Evolutionary conservation across 495 filamentous ascomycete species (phyloP).

Genomic region (Talaromyces trachyspermus): DNA sequence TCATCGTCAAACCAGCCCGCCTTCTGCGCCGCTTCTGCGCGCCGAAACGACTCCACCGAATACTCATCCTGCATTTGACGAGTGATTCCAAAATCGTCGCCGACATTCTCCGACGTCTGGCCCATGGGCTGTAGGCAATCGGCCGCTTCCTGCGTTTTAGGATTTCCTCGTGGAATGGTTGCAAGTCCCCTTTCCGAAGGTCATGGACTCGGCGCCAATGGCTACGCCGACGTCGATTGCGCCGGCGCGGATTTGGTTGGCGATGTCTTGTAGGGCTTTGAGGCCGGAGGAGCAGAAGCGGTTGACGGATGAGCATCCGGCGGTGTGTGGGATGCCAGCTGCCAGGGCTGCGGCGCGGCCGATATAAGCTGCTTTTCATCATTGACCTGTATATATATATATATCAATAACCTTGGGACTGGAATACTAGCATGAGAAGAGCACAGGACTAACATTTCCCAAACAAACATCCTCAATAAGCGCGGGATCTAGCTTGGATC

Average conservation of each 20-base stretch:
- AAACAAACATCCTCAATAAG: constrained; percentile 88
- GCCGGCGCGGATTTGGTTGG: constrained; percentile 73
- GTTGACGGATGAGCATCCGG: constrained; percentile 73
- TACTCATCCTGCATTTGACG: constrained; percentile 76
- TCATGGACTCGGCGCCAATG: constrained; percentile 85
- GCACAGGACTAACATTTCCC: no score
- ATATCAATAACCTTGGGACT: no score
- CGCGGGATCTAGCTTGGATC: constrained; percentile 70
- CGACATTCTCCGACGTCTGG: constrained; percentile 96
- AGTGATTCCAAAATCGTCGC: constrained; percentile 75
- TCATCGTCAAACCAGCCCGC: constrained; percentile 91
- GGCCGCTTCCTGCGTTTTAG: constrained; percentile 62
- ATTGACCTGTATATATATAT: constrained; percentile 71
- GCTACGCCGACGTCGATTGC: constrained; percentile 84
- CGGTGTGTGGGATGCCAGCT: constrained; percentile 89
- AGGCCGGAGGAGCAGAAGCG: constrained; percentile 96
- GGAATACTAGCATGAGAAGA: constrained; percentile 22
- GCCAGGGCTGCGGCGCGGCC: constrained; percentile 80
- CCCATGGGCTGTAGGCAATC: constrained; percentile 97
- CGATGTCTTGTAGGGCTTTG: constrained; percentile 90
- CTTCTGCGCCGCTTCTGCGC: constrained; percentile 88
- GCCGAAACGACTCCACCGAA: constrained; percentile 76
- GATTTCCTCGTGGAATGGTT: constrained; percentile 74
- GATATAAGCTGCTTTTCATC: constrained; percentile 87
- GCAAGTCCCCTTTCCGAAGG: constrained; percentile 57